Evolutionary conservation across 2,329 filamentous ascomycete species (phyloP), one percentile per base, ranked within the genome.

Genomic region (Alternaria burnsii): DNA sequence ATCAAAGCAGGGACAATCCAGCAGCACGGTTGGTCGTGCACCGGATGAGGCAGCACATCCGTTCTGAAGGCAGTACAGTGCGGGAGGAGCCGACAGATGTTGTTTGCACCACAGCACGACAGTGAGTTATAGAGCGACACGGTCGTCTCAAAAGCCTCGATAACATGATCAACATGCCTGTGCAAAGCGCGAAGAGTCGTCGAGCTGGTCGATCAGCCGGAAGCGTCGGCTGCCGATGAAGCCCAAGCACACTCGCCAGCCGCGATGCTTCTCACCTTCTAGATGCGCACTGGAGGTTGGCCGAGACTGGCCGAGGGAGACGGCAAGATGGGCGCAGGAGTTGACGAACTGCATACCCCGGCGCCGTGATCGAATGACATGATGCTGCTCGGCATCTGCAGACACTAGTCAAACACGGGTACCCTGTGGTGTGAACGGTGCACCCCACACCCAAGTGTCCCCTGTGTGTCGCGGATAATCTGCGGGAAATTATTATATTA

Each of bases 361-460:
- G 41, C 28, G 30, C 20, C 14, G 30, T 38, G 20, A 50, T 50
- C 7, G 46, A 38, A 50, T 50, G 46, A 50, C 46, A 50, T 30
- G 18, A 36, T 46, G 52, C 41, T 54, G 48, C 36, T 41, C 34
- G 48, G 36, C 34, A 55, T 41, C 24, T 43, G 55, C 54, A 68
- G 61, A 55, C 58, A 60, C 38, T 59, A 58, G 55, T 55, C 51
- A 59, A 55, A 54, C 55, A 48, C 50, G 44, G 59, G 38, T 46
- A 22, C 38, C 44, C 28, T 57, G 55, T 24, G 26, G 52, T 55
- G 41, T 55, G 34, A 61, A 58, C 44, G 55, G 54, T 52, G 50
- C 47, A 44, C 56, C 66, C 71, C 70, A 70, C 66, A 69, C 69
- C 18, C 40, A 69, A 56, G 43, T 24, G 34, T 34, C 42, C 61